Conservation (phyloP, 257 asterid species). For the Solanum etuberosum region DNA sequence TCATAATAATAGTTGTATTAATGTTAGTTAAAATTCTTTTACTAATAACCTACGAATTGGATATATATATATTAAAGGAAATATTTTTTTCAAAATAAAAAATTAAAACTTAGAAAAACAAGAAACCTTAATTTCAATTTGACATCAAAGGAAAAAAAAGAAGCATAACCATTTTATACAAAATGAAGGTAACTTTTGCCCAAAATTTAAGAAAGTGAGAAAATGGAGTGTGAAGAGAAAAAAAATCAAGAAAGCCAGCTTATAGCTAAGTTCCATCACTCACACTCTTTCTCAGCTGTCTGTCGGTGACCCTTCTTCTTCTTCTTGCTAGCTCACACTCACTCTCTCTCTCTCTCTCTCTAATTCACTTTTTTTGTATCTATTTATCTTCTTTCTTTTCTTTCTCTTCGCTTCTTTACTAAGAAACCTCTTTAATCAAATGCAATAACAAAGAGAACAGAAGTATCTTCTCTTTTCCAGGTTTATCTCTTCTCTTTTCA, state of each 20-base stretch:
- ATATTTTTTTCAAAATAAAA: neutral
- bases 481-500: neutral
- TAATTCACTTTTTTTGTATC: neutral
- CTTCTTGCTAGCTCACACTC: neutral
- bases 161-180: neutral
- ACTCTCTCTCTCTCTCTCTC: neutral
- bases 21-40: neutral
- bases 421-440: neutral
- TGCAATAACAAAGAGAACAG: neutral
- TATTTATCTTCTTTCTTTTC: neutral
- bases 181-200: neutral
- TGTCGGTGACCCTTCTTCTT: conserved; percentile 1
- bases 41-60: neutral
- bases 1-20: neutral
- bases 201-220: neutral
- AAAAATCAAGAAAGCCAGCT: neutral
- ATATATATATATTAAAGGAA: neutral
- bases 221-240: neutral
- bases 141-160: neutral
- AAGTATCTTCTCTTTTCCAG: neutral
- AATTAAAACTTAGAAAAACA: neutral
- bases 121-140: neutral
- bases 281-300: neutral
- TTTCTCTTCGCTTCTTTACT: neutral
- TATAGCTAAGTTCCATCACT: neutral